Evolutionary conservation across 1,284 basidiomycete species (phyloP).

Genomic region (Ceratobasidium sp.): DNA sequence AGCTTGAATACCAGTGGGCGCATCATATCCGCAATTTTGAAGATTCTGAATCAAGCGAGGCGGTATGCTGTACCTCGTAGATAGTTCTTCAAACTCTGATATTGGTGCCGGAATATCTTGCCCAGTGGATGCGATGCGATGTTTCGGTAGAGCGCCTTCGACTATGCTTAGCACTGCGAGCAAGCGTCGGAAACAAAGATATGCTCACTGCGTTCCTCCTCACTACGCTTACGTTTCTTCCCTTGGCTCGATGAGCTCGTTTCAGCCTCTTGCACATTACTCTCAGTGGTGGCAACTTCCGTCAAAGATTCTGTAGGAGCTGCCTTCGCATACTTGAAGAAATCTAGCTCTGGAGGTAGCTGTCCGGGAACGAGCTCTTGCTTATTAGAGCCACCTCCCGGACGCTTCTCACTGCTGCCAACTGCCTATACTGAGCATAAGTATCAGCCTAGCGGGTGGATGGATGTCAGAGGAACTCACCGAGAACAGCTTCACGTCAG

Average conservation of each 20-base stretch:
- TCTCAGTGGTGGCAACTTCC: neutral
- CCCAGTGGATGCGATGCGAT: conserved; percentile 77
- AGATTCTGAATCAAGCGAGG: conserved; percentile 72
- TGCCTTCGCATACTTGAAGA: conserved; percentile 82
- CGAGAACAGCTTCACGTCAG: conserved; percentile 78
- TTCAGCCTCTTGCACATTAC: conserved; percentile 57
- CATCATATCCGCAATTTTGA: conserved; percentile 64
- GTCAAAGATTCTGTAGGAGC: conserved; percentile 44
- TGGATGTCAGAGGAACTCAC: conserved; percentile 56
- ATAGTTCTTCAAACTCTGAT: conserved; percentile 68
- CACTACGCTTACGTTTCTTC: conserved; percentile 47
- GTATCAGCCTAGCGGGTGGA: conserved; percentile 38
- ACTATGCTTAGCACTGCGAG: conserved; percentile 24
- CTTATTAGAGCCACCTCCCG: conserved; percentile 49
- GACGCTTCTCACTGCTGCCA: neutral
- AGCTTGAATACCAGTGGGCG: conserved; percentile 79
- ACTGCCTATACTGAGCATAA: conserved; percentile 38
- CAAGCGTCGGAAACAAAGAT: neutral
- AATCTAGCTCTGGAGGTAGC: conserved; percentile 84
- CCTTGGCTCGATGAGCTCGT: conserved; percentile 44
- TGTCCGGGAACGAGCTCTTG: conserved; percentile 54
- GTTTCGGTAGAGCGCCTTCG: conserved; percentile 49
- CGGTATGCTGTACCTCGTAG: conserved; percentile 65
- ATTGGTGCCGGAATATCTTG: conserved; percentile 67
- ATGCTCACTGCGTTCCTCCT: conserved; percentile 34